phyloP scores from a whole-genome alignment of 257 asterid species.

The Forsythia viridissima region DNA sequence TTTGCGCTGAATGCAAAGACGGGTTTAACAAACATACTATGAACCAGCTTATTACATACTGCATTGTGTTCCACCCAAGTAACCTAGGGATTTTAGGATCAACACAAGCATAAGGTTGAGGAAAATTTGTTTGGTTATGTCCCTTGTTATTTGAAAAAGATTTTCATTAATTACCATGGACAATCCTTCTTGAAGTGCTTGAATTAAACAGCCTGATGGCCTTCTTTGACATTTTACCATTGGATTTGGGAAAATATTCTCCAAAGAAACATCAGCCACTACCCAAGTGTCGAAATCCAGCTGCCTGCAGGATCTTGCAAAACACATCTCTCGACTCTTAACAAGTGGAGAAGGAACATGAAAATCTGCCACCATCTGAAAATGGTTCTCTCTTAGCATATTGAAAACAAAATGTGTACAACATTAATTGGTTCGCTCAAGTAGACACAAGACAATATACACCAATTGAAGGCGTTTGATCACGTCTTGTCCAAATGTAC shows the following conservation, averaged over 20 bases:
- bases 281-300: conserved; percentile 42
- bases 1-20: conserved; percentile 42
- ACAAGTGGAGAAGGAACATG: conserved; percentile 55
- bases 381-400: not conserved
- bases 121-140: not conserved
- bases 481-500: not conserved
- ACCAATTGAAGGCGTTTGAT: not conserved
- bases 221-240: conserved; percentile 33
- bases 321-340: conserved; percentile 40
- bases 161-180: conserved; percentile 35
- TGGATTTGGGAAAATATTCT: conserved; percentile 43
- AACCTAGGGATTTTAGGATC: conserved; percentile 31
- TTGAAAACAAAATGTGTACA: not conserved
- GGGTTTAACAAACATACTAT: conserved; percentile 32
- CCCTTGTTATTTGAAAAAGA: not conserved
- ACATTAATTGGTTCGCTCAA: not conserved
- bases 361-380: conserved; percentile 52
- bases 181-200: conserved; percentile 42
- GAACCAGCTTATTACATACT: conserved; percentile 20
- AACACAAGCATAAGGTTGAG: not conserved
- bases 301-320: conserved; percentile 51
- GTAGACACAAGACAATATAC: not conserved
- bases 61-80: conserved; percentile 65
- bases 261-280: conserved; percentile 59
- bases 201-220: conserved; percentile 65